phyloP scores from a whole-genome alignment of 306 rosid genomes.

The Ziziphus jujuba region DNA sequence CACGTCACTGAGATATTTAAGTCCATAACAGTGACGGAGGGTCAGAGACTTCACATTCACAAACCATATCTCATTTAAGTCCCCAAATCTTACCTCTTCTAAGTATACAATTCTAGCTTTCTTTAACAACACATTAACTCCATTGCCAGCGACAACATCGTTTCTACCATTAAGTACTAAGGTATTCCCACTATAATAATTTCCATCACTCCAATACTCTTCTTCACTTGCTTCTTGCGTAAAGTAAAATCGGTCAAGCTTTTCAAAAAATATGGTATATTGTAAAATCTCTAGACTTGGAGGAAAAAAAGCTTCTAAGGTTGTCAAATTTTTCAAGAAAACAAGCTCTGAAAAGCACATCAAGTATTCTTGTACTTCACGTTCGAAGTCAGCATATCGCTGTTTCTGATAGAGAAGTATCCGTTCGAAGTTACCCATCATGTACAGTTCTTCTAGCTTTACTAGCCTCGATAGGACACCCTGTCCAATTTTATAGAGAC shows the following conservation, averaged over 20 bases:
- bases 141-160: not conserved
- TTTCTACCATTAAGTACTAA: not conserved
- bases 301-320: no score
- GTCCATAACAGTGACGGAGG: not conserved
- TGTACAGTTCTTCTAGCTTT: constrained; percentile 5
- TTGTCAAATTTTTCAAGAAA: no score
- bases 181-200: not conserved
- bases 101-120: not conserved
- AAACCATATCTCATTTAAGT: not conserved
- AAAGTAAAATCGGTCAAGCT: not conserved
- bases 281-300: no score
- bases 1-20: not conserved
- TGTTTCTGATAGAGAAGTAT: no score
- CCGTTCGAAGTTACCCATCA: constrained; percentile 1
- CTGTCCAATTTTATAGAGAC: not conserved
- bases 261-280: no score
- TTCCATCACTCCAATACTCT: not conserved
- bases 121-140: not conserved
- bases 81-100: not conserved
- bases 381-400: no score
- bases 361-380: no score
- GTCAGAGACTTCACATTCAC: not conserved
- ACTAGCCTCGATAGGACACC: not conserved
- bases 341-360: no score
- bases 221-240: not conserved